Percentiles rank a stretch among this genome's conserved stretches.
Evolutionary conservation across 192 early-diverging fungal species (phyloP).

Genomic region (Entophlyctis luteolus): DNA sequence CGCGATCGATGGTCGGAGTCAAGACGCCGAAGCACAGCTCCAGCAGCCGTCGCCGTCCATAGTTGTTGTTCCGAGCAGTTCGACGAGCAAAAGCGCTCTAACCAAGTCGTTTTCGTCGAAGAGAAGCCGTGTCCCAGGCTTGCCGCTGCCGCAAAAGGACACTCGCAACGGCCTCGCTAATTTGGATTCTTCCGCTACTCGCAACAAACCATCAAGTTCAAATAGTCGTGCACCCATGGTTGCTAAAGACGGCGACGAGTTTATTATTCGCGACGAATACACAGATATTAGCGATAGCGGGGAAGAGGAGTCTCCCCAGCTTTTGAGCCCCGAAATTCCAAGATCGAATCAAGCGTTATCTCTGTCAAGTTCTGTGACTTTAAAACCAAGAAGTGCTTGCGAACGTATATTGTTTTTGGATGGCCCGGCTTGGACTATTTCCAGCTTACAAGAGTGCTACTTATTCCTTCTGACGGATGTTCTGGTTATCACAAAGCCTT

Average conservation of each 20-base stretch:
- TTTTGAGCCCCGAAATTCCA: neutral
- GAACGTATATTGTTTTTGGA: neutral
- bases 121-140: too few species aligned
- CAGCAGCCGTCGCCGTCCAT: too few species aligned
- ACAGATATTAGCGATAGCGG: too few species aligned
- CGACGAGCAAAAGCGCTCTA: neutral
- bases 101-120: too few species aligned
- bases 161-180: neutral
- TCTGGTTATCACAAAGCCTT: slow-evolving; percentile 19
- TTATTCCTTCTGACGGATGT: slow-evolving; percentile 11
- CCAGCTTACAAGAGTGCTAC: slow-evolving; percentile 16
- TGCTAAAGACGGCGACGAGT: too few species aligned
- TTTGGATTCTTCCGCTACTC: too few species aligned
- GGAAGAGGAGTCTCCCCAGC: too few species aligned
- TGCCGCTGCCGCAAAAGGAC: neutral
- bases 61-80: neutral
- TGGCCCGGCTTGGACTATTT: slow-evolving; percentile 18
- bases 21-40: too few species aligned
- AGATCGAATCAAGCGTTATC: neutral
- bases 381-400: neutral
- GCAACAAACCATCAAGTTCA: too few species aligned
- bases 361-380: neutral
- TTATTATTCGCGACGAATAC: too few species aligned
- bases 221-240: too few species aligned
- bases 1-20: too few species aligned